Base-by-base conservation (phyloP, 106 monocot species). In the Cymbidium sinense region DNA sequence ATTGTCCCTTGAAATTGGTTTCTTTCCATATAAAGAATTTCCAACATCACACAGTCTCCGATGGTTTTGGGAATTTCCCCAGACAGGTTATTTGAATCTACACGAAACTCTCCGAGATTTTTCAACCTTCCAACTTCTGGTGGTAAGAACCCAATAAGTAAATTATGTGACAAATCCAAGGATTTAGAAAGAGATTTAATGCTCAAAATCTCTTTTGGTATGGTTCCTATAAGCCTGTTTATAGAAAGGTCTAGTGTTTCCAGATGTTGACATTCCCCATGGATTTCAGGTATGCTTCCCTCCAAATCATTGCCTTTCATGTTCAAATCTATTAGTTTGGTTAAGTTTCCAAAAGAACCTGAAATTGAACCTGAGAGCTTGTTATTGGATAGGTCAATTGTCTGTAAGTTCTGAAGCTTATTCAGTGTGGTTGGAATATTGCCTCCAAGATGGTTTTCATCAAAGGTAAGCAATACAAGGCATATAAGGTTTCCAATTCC, bases 1-100 rank as follows among this genome's bases (percentile, higher is more conserved):
- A 83, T 67, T 34, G 31, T 25, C 29, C 83, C 83, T 20, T 64
- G 13, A 50, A 83, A 73, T 3, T 28, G 23, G 77, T 83, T 83
- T 4, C 64, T 37, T 17, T 35, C 75, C 75, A 83, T 11, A 35
- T 23, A 25, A 50, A 83, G 79, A 13, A 75, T 33, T 47, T 75
- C 44, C 50, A 83, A 65, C 3, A n/a, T 31, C 36, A 1, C 43
- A 31, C 79, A 70, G 1, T 75, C 9, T 7, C 79, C 75, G 10
- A 83, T 6, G 31, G 75, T 31, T 0, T 2, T 19, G 10, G 79
- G 83, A 33, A 83, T 79, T 11, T 34, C 50, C 6, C 79, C 75
- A 7, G 83, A 65, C 39, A 83, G 52, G 9, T 50, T 41, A 52
- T 83, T 83, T 5, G 1, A 19, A 25, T 19, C 35, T 7, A 78